phyloP scores from a whole-genome alignment of 768 basidiomycete genomes.

The Auriscalpium orientale region DNA sequence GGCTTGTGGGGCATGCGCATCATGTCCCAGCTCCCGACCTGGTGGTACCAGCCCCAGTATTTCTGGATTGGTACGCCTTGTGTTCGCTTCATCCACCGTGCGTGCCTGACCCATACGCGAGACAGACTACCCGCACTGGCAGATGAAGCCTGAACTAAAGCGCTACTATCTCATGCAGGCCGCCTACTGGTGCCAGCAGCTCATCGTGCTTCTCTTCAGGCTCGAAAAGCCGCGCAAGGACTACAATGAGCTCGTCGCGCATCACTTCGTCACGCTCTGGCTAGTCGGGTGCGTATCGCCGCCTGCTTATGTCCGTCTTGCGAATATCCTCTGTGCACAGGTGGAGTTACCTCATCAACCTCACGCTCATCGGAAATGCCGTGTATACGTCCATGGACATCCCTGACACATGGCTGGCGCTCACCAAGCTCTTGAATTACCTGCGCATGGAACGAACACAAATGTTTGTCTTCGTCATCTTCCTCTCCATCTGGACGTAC shows the following conservation, averaged over 20 bases:
- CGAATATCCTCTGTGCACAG: slow-evolving; percentile 29
- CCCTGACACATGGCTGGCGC: slow-evolving; percentile 82
- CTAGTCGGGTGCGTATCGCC: slow-evolving; percentile 63
- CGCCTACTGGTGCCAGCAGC: slow-evolving; percentile 92
- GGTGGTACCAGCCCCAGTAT: slow-evolving; percentile 75
- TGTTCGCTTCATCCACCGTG: background rate
- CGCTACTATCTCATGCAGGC: slow-evolving; percentile 90
- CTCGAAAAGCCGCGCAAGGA: slow-evolving; percentile 96
- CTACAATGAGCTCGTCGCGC: slow-evolving; percentile 75
- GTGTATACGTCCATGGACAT: slow-evolving; percentile 97
- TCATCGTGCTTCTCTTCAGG: slow-evolving; percentile 72
- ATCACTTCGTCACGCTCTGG: slow-evolving; percentile 94
- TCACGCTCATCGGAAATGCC: slow-evolving; percentile 85
- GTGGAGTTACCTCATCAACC: slow-evolving; percentile 76
- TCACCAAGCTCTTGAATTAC: slow-evolving; percentile 87
- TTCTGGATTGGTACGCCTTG: slow-evolving; percentile 71
- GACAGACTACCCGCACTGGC: slow-evolving; percentile 82
- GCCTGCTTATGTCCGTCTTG: background rate
- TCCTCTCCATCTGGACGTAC: slow-evolving; percentile 77
- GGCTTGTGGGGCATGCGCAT: slow-evolving; percentile 71
- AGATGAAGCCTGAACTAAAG: slow-evolving; percentile 81
- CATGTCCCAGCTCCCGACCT: slow-evolving; percentile 76
- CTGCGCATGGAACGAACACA: slow-evolving; percentile 62
- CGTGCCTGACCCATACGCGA: background rate
- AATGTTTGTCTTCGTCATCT: slow-evolving; percentile 50